Conservation (phyloP, 305 asterid genomes). For the Coffea humblotiana region DNA sequence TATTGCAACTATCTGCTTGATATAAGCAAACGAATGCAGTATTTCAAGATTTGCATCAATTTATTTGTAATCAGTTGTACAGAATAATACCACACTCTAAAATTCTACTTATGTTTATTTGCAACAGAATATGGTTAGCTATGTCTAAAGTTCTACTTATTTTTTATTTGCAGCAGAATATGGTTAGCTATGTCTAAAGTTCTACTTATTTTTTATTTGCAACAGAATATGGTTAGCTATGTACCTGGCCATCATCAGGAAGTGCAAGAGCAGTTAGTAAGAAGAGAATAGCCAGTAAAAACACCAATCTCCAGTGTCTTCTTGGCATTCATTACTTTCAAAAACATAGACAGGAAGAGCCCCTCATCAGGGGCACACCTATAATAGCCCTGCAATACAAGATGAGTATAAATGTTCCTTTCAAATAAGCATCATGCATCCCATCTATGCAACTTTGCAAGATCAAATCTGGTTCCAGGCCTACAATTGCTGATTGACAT, state of each 20-base stretch:
- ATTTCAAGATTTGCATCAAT: too few species aligned
- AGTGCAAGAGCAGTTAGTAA: constrained; percentile 38
- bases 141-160: too few species aligned
- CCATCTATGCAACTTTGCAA: background rate
- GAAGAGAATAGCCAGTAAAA: constrained; percentile 39
- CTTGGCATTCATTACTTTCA: constrained; percentile 34
- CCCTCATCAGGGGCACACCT: constrained; percentile 36
- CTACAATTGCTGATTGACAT: background rate
- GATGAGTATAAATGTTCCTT: background rate
- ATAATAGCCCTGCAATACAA: background rate
- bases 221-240: background rate
- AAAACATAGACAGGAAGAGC: constrained; percentile 26
- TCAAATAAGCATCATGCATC: background rate
- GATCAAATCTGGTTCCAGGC: background rate
- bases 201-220: background rate
- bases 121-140: too few species aligned
- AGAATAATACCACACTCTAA: background rate
- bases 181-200: background rate
- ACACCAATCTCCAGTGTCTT: constrained; percentile 37
- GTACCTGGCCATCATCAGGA: constrained; percentile 21
- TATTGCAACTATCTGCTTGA: constrained; percentile 27
- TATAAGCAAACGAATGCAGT: background rate
- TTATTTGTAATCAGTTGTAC: background rate
- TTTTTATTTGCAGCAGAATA: too few species aligned
- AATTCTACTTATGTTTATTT: too few species aligned